These are phyloP conservation scores for Ruellia speciosa DNA, from an alignment of 305 asterid species.

Conservation along the genomic window DNA sequence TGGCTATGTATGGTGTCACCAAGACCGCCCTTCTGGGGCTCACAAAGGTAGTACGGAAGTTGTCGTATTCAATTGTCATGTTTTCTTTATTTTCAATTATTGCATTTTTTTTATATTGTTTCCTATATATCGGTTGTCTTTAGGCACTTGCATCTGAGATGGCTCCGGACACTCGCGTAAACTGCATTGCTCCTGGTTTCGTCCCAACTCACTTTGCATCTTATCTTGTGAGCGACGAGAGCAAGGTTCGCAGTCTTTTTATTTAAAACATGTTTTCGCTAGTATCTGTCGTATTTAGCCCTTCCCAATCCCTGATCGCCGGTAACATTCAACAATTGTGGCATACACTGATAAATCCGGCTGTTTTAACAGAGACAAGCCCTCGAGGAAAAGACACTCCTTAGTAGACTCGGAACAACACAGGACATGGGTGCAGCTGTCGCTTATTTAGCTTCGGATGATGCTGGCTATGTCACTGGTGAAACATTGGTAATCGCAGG, in stretches of 20 bases:
- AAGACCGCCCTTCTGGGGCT: conserved; percentile 89
- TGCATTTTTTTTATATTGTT: neutral
- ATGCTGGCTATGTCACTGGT: conserved; percentile 74
- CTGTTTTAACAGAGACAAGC: conserved; percentile 40
- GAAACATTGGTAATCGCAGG: conserved; percentile 81
- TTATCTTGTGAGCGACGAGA: conserved; percentile 35
- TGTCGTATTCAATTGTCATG: neutral
- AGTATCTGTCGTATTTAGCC: neutral
- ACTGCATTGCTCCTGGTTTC: conserved; percentile 90
- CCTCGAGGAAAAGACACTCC: conserved; percentile 55
- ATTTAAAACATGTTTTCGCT: conserved; percentile 26
- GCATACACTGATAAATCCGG: neutral
- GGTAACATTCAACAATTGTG: too few species aligned
- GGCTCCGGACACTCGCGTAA: conserved; percentile 90
- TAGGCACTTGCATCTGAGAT: conserved; percentile 87
- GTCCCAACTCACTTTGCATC: conserved; percentile 80
- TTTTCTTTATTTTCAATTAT: neutral
- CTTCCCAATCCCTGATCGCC: neutral
- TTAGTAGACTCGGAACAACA: conserved; percentile 64
- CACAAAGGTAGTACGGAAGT: conserved; percentile 46
- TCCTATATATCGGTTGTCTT: neutral
- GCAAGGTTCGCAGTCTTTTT: too few species aligned
- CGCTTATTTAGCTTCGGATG: conserved; percentile 80
- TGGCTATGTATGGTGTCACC: conserved; percentile 86
- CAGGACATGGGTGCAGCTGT: conserved; percentile 83